A percentile compares a stretch with the other conserved stretches of the same genome.
Evolutionary conservation across 495 filamentous ascomycete genomes (phyloP).

Genomic region (Penicillium bialowiezense): DNA sequence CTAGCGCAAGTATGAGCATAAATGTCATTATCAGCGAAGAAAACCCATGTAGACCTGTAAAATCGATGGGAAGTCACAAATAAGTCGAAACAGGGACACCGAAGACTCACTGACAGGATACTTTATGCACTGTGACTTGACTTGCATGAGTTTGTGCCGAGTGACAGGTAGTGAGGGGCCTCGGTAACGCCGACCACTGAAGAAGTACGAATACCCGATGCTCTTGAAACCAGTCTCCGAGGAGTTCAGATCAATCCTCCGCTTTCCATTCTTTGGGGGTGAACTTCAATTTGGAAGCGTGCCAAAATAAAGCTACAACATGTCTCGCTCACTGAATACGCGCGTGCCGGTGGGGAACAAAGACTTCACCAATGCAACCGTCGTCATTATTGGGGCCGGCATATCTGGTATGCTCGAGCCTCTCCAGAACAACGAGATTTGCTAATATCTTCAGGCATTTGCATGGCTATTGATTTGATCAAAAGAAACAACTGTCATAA

Average conservation of each 20-base stretch:
- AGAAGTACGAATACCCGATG: not conserved
- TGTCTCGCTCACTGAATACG: constrained; percentile 8
- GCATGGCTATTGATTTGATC: constrained; percentile 57
- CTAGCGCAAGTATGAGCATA: no score
- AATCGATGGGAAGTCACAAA: no score
- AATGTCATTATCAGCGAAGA: no score
- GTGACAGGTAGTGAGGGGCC: constrained; percentile 2
- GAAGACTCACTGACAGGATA: not conserved
- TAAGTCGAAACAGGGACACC: no score
- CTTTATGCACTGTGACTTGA: not conserved
- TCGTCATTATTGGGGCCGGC: constrained; percentile 55
- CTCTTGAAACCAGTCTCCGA: not conserved
- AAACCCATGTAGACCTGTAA: no score
- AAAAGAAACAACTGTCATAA: constrained; percentile 50
- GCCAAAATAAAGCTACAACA: constrained; percentile 3
- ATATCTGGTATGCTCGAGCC: constrained; percentile 32
- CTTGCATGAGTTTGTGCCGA: not conserved
- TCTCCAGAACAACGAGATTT: not conserved
- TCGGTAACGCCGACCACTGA: not conserved
- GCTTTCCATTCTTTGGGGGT: no score
- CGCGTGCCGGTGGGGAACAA: constrained; percentile 26
- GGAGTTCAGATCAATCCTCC: no score
- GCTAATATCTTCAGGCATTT: constrained; percentile 38
- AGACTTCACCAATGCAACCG: constrained; percentile 42
- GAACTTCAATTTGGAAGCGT: no score